phyloP scores from a whole-genome alignment of 192 early-diverging fungal genomes.

The Coemansia reversa region DNA sequence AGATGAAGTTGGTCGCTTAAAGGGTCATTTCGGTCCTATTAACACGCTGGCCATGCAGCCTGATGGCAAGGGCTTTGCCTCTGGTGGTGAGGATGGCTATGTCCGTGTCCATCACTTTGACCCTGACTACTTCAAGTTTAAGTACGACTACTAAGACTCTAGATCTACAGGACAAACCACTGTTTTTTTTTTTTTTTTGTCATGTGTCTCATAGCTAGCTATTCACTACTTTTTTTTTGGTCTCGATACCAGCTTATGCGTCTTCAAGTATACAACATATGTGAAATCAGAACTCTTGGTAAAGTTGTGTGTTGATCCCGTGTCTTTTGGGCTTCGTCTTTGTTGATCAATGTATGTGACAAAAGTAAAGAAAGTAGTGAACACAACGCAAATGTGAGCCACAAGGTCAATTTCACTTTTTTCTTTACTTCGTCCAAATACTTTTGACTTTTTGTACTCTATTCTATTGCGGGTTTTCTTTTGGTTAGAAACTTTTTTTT shows the following conservation, averaged over 20 bases:
- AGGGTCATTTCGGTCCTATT: constrained; percentile 99
- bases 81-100: constrained; percentile 98
- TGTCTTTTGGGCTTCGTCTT: too few relatives aligned
- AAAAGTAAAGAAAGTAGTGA: background rate
- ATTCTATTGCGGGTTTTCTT: background rate
- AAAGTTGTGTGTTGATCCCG: too few relatives aligned
- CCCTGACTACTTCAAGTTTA: constrained; percentile 93
- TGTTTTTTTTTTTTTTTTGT: too few relatives aligned
- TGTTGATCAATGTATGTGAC: too few relatives aligned
- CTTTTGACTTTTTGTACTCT: background rate
- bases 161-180: too few relatives aligned
- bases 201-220: constrained; percentile 1
- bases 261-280: too few relatives aligned
- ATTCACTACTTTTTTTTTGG: constrained; percentile 1
- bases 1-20: constrained; percentile 94
- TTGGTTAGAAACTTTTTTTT: background rate
- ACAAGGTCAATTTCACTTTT: too few relatives aligned
- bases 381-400: too few relatives aligned
- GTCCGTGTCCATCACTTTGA: constrained; percentile 97
- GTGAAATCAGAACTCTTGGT: too few relatives aligned
- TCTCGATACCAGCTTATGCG: too few relatives aligned
- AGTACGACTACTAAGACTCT: constrained; percentile 54
- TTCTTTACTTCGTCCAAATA: background rate
- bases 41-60: constrained; percentile 98
- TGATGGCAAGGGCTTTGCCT: constrained; percentile 89